These are phyloP conservation scores for Fusarium nelsonii DNA, from an alignment of 2,329 filamentous ascomycete genomes.

Conservation along the genomic window DNA sequence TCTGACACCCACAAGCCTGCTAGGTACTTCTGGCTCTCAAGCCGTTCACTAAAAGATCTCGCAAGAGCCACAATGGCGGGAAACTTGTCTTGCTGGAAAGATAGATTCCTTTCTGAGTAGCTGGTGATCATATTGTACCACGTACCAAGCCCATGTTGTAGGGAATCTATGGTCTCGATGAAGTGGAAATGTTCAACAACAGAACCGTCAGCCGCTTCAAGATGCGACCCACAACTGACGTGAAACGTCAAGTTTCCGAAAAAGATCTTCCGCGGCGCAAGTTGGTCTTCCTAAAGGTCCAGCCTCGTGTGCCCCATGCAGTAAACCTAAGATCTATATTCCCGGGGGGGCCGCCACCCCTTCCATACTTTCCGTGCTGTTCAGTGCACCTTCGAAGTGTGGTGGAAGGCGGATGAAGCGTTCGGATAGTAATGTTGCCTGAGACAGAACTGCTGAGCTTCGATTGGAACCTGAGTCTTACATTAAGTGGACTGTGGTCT, in stretches of 20 bases:
- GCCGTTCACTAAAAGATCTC: fast-evolving
- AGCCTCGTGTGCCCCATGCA: background rate
- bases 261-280: background rate
- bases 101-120: background rate
- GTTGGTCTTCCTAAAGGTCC: background rate
- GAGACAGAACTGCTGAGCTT: fast-evolving
- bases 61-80: background rate
- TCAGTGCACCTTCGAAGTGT: fast-evolving
- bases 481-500: fast-evolving
- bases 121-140: background rate
- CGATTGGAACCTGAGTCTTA: background rate
- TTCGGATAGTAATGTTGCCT: background rate
- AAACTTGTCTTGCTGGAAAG: background rate
- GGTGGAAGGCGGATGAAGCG: fast-evolving
- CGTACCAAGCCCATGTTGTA: fast-evolving
- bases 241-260: background rate
- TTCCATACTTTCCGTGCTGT: fast-evolving
- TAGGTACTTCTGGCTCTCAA: fast-evolving
- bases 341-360: background rate
- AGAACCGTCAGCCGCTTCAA: background rate
- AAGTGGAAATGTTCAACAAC: fast-evolving
- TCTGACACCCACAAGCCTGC: background rate
- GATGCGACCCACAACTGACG: fast-evolving
- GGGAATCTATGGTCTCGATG: fast-evolving
- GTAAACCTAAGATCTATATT: background rate